Percentiles rank a stretch among this genome's conserved stretches.
Conservation (phyloP, 495 filamentous ascomycete genomes). For the Penicillium argentinense region DNA sequence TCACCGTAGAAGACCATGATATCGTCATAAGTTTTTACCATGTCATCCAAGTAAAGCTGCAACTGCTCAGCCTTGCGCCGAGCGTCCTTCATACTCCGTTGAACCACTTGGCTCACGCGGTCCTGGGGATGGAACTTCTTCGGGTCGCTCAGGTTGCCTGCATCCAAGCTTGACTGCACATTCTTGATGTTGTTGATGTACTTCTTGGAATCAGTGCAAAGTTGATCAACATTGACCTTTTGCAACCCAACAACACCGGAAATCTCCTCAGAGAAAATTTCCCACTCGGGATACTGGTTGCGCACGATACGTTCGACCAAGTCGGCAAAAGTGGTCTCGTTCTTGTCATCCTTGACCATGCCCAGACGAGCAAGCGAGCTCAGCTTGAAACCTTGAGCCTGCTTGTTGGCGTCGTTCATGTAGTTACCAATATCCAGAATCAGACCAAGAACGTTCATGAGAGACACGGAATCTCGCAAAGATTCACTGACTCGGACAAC, state of each 20-base stretch:
- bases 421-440: slow-evolving; percentile 98
- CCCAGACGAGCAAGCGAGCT: slow-evolving; percentile 90
- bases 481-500: slow-evolving; percentile 86
- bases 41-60: slow-evolving; percentile 89
- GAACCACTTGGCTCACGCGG: slow-evolving; percentile 86
- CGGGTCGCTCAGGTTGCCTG: slow-evolving; percentile 90
- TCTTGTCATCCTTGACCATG: slow-evolving; percentile 99
- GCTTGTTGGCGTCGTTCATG: slow-evolving; percentile 99
- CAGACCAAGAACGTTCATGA: slow-evolving; percentile 94
- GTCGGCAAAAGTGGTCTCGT: slow-evolving; percentile 93
- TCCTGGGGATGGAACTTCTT: slow-evolving; percentile 99
- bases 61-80: slow-evolving; percentile 95
- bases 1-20: slow-evolving; percentile 98
- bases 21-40: slow-evolving; percentile 87
- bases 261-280: slow-evolving; percentile 84
- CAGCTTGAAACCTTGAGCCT: slow-evolving; percentile 96
- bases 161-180: slow-evolving; percentile 86
- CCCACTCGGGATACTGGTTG: slow-evolving; percentile 94
- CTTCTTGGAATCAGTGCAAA: slow-evolving; percentile 82
- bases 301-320: slow-evolving; percentile 97
- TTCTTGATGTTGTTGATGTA: slow-evolving; percentile 96
- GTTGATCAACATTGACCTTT: slow-evolving; percentile 93
- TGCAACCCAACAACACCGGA: slow-evolving; percentile 76
- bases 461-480: slow-evolving; percentile 80
- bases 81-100: slow-evolving; percentile 94